Conservation (phyloP, 2,329 filamentous ascomycete species). For the Fusarium nurragi region DNA sequence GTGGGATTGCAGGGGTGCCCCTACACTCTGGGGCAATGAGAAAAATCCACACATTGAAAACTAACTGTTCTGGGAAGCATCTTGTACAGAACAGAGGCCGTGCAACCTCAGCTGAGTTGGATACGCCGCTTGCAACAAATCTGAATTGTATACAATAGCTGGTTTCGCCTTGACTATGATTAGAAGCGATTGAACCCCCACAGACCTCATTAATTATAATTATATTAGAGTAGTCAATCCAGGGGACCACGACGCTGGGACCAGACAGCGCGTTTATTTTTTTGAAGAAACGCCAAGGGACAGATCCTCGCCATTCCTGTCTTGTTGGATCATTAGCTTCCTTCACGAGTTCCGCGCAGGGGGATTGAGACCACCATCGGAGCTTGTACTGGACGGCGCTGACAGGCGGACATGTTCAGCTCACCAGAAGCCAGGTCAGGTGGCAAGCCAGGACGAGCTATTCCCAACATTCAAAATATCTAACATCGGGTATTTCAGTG, state of each 20-base stretch:
- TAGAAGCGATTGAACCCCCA: no score
- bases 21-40: slow-evolving; percentile 8
- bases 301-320: slow-evolving; percentile 30
- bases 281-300: slow-evolving; percentile 21
- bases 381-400: slow-evolving; percentile 12
- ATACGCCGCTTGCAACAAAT: not conserved
- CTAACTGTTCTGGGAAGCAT: not conserved
- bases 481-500: not conserved
- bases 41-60: slow-evolving; percentile 5
- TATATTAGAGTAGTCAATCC: no score
- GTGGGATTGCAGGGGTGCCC: slow-evolving; percentile 10
- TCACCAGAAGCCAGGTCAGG: slow-evolving; percentile 7
- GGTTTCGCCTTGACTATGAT: no score
- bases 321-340: slow-evolving; percentile 14
- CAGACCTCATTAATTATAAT: no score
- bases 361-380: slow-evolving; percentile 5
- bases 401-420: slow-evolving; percentile 18
- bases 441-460: slow-evolving; percentile 19
- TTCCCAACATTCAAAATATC: not conserved
- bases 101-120: slow-evolving; percentile 16
- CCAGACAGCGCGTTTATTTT: no score
- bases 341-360: slow-evolving; percentile 11
- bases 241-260: no score
- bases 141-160: not conserved
- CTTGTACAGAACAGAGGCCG: not conserved